phyloP scores from a whole-genome alignment of 1,139 yeast genomes.

The Candida labiduridarum region DNA sequence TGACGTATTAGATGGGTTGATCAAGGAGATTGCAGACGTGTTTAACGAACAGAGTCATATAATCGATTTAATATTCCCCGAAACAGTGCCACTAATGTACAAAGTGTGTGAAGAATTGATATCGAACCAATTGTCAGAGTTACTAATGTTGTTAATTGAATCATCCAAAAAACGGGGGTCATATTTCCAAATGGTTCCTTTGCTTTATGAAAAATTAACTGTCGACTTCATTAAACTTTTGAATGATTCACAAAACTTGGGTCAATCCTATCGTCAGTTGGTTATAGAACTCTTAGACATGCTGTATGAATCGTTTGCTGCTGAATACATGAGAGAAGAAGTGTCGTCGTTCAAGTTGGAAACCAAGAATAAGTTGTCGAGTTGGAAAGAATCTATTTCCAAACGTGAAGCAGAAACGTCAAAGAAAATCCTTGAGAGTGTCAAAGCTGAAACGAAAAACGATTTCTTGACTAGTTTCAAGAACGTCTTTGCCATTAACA shows the following conservation, averaged over 20 bases:
- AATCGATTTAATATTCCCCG: constrained; percentile 45
- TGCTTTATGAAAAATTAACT: constrained; percentile 31
- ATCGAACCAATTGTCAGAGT: constrained; percentile 42
- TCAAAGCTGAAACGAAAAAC: constrained; percentile 43
- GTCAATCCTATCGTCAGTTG: constrained; percentile 32
- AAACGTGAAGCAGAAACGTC: constrained; percentile 45
- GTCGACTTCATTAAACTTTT: constrained; percentile 28
- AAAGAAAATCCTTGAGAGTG: constrained; percentile 41
- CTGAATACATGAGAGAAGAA: constrained; percentile 55
- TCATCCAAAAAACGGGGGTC: constrained; percentile 28
- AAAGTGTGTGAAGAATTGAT: constrained; percentile 50
- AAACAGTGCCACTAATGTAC: constrained; percentile 48
- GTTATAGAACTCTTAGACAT: constrained; percentile 48
- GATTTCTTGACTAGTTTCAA: constrained; percentile 61
- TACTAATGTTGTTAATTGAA: constrained; percentile 33
- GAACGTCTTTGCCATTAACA: constrained; percentile 55
- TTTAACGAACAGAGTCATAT: constrained; percentile 40
- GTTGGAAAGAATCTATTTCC: constrained; percentile 39
- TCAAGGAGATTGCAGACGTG: constrained; percentile 28
- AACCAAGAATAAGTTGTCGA: constrained; percentile 28
- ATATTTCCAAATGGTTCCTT: constrained; percentile 36
- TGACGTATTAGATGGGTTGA: constrained; percentile 25
- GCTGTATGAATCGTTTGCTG: constrained; percentile 47
- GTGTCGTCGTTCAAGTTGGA: constrained; percentile 30
- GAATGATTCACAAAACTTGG: constrained; percentile 34